Conservation (phyloP, 306 rosid species). For the Casuarina equisetifolia region DNA sequence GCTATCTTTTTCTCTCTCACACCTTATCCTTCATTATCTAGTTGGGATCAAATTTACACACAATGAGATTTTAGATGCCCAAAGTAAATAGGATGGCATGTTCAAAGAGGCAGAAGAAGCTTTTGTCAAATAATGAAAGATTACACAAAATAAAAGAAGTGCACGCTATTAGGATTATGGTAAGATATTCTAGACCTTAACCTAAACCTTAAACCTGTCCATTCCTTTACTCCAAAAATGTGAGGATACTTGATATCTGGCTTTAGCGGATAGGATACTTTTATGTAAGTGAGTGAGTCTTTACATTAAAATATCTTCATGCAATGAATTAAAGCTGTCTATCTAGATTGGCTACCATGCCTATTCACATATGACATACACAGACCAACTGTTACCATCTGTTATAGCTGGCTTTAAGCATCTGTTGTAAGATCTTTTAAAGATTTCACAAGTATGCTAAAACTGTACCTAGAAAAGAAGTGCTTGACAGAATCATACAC, state of each 20-base stretch:
- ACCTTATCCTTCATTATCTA: background rate
- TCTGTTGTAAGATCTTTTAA: background rate
- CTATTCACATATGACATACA: background rate
- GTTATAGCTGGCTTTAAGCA: background rate
- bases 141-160: no score
- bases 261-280: background rate
- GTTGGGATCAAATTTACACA: background rate
- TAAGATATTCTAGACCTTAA: no score
- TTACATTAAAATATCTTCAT: background rate
- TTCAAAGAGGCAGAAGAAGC: background rate
- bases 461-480: background rate
- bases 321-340: background rate
- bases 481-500: background rate
- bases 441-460: background rate
- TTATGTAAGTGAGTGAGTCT: background rate
- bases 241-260: background rate
- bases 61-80: background rate
- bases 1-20: background rate
- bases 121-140: background rate
- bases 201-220: no score
- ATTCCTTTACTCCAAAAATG: background rate
- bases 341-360: background rate
- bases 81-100: background rate
- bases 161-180: no score
- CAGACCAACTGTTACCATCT: background rate